Evolutionary conservation across 2,329 filamentous ascomycete species (phyloP).

Genomic region (Harringtonia aguacate): DNA sequence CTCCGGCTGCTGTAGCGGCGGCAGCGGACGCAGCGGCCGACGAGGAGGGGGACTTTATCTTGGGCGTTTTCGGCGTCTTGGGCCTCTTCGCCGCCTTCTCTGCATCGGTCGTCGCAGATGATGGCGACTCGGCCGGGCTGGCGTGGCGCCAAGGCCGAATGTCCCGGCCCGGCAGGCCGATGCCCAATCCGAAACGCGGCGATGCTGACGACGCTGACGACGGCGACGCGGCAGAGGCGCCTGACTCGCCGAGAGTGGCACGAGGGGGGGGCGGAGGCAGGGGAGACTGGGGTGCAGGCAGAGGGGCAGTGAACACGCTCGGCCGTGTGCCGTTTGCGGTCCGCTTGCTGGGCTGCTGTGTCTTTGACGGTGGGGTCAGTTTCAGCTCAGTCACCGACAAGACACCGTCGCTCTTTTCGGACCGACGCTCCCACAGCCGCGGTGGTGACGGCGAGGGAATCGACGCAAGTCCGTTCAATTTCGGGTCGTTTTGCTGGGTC

Average conservation of each 20-base stretch:
- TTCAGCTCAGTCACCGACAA: slow-evolving; percentile 37
- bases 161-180: slow-evolving; percentile 19
- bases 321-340: neutral
- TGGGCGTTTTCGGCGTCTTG: neutral
- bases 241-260: neutral
- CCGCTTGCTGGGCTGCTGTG: neutral
- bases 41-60: neutral
- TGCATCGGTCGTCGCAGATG: neutral
- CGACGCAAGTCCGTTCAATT: slow-evolving; percentile 10
- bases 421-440: slow-evolving; percentile 40
- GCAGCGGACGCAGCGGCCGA: neutral
- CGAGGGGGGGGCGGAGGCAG: slow-evolving; percentile 6
- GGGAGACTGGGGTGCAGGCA: slow-evolving; percentile 8
- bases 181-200: neutral
- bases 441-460: slow-evolving; percentile 12
- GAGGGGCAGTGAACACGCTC: neutral
- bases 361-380: slow-evolving; percentile 21
- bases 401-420: slow-evolving; percentile 35
- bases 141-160: slow-evolving; percentile 16
- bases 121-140: slow-evolving; percentile 1
- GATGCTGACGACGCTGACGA: too few relatives aligned
- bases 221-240: slow-evolving; percentile 4
- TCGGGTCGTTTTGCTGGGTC: neutral
- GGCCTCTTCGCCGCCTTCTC: too few relatives aligned
- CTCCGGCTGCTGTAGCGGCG: neutral